Base-by-base conservation (phyloP, 1,284 basidiomycete species). In the Ustilago vetiveriae region DNA sequence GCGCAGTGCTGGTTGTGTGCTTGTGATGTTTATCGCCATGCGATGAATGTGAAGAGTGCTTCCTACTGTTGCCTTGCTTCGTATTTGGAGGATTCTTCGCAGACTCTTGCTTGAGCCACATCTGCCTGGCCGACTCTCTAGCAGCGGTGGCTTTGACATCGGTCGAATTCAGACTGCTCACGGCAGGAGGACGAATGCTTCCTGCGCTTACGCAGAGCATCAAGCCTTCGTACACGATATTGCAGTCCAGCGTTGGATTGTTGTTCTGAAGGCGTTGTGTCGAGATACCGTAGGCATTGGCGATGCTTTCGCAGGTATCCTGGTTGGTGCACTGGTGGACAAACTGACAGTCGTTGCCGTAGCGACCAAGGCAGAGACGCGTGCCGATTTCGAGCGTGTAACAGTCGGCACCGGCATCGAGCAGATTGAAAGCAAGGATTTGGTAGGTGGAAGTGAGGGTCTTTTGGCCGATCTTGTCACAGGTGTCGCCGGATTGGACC, bases 391-490 rank as follows among this genome's bases (percentile, higher is more conserved):
- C 40, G 56, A 91, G 86, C 80, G 90, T 89, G 71, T 80, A 74
- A 84, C 90, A 91, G 3, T 40, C 43, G 0, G 72, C 14, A 72
- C 90, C 83, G 68, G 90, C 86, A 53, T 76, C 71, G 48, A 65
- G 75, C 0, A 83, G 52, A 82, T 91, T 91, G 72, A 87, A 83
- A 13, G 85, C 85, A 3, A 87, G 86, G 43, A 91, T 86, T 82
- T 91, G 90, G 83, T 88, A 91, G 87, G 89, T 90, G 24, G 90
- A 90, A 55, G 86, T 88, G 47, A 86, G 85, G 39, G 89, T 79
- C 17, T 86, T 84, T 32, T 86, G 86, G 56, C 89, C 90, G 79
- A 90, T 90, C 66, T 78, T 76, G 83, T 90, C 88, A 75, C 89
- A 91, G 50, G 84, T 85, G 75, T 90, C 90, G 49, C 87, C 87